Evolutionary conservation across 2,329 filamentous ascomycete genomes (phyloP), one percentile per base, ranked within the genome.

Genomic region (Pseudocercospora vitis): DNA sequence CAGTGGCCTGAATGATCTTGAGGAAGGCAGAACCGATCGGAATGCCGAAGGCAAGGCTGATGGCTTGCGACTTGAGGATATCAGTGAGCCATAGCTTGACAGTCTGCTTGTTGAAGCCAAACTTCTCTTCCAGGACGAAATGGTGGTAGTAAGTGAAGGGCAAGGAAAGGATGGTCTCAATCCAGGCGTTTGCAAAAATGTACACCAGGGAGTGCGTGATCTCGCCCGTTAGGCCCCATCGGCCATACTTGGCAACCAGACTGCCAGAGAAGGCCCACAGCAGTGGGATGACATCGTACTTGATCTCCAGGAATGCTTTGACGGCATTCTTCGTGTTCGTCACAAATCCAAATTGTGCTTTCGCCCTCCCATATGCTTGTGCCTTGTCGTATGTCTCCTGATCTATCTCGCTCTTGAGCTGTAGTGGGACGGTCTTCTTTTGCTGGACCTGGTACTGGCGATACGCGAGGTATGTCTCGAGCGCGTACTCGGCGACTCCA

Each of bases 41-140:
- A 48, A 90, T 85, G 56, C 89, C 87, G 55, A 99, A 81, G 44
- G 83, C 84, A 62, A 95, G 21, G 21, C 31, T 18, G 29, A 48
- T 18, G 18, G 46, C 32, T 18, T 48, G 46, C 3, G 29, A 48
- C 46, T 48, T 35, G 18, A 35, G 6, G 9, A 35, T 23, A 16
- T 48, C 32, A 14, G 46, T 48, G 6, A 48, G 70, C 80, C 92
- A 99, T 24, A 97, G 80, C 72, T 85, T 85, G 51, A 90, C 77
- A 0, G 94, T 97, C 79, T 96, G 91, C 78, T 99, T 99, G 76
- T 99, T 99, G 83, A 99, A 99, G 46, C 94, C 94, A 66, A 95
- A 99, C 70, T 90, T 88, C 75, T 96, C 91, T 74, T 99, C 94
- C 52, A 99, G 79, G 44, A 97, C 89, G 68, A 99, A 99, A 9